These are phyloP conservation scores for Nannizziopsis arthrosporioides DNA, from an alignment of 2,329 filamentous ascomycete species.

Conservation along the genomic window DNA sequence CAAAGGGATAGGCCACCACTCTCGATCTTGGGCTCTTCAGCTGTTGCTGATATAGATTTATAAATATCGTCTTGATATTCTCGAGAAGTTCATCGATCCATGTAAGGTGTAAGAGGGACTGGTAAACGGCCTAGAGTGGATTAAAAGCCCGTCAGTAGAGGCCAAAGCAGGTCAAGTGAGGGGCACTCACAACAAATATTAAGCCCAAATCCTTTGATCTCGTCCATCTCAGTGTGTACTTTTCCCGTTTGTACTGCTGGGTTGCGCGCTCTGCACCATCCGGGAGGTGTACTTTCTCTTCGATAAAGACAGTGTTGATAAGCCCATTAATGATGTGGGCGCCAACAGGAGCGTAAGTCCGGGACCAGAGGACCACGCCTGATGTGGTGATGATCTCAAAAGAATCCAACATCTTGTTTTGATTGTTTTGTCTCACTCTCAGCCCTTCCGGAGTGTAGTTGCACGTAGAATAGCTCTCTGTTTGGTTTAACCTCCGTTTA, in stretches of 20 bases:
- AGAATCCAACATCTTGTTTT: constrained; percentile 73
- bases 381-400: constrained; percentile 96
- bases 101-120: constrained; percentile 82
- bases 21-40: constrained; percentile 70
- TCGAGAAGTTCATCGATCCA: constrained; percentile 97
- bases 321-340: constrained; percentile 82
- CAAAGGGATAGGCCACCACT: constrained; percentile 71
- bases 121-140: constrained; percentile 69
- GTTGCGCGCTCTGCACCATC: constrained; percentile 47
- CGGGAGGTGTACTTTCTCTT: constrained; percentile 61
- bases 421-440: background rate
- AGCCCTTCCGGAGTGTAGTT: background rate
- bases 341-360: constrained; percentile 67
- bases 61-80: constrained; percentile 84
- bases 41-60: constrained; percentile 79
- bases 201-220: constrained; percentile 82
- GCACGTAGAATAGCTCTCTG: background rate
- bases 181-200: constrained; percentile 67
- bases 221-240: constrained; percentile 91
- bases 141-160: background rate
- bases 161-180: background rate
- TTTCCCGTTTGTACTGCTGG: constrained; percentile 73
- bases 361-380: constrained; percentile 93
- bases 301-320: constrained; percentile 94
- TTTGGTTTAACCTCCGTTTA: background rate